These are phyloP conservation scores for Dittrichia graveolens DNA, from an alignment of 129 eudicot species.

Conservation along the genomic window DNA sequence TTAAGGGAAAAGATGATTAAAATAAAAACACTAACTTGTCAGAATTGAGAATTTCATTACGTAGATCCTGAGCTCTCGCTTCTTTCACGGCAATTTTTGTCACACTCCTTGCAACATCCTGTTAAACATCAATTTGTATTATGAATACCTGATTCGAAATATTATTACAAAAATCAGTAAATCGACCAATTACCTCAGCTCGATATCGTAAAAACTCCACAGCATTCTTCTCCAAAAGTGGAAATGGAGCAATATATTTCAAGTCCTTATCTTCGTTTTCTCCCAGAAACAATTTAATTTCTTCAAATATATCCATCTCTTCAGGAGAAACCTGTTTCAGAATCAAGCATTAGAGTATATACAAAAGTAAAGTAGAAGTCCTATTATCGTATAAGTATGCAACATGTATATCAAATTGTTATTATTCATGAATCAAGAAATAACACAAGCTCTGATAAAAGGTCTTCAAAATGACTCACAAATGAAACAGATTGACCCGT, in stretches of 20 bases:
- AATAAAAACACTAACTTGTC: constrained; percentile 60
- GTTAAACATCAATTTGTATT: constrained; percentile 19
- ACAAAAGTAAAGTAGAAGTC: background rate
- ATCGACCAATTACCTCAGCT: constrained; percentile 67
- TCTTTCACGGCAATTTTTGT: constrained; percentile 91
- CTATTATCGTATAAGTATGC: background rate
- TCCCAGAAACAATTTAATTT: constrained; percentile 65
- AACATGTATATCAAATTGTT: background rate
- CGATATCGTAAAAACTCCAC: constrained; percentile 93
- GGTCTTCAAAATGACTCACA: constrained; percentile 48
- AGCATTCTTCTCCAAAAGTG: constrained; percentile 78
- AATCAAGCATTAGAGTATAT: background rate
- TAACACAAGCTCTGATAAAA: background rate
- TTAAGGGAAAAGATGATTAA: background rate
- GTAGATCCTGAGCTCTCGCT: constrained; percentile 92
- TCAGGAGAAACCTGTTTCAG: constrained; percentile 75
- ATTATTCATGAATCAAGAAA: background rate
- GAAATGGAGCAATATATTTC: constrained; percentile 66
- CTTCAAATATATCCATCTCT: constrained; percentile 78
- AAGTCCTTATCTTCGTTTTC: constrained; percentile 53
- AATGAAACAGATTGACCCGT: constrained; percentile 94
- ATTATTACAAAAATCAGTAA: background rate
- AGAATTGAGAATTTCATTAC: constrained; percentile 95
- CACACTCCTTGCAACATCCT: constrained; percentile 96
- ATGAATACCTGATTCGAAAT: background rate